Conservation (phyloP, 2,329 filamentous ascomycete genomes). For the Diaporthe longicolla region DNA sequence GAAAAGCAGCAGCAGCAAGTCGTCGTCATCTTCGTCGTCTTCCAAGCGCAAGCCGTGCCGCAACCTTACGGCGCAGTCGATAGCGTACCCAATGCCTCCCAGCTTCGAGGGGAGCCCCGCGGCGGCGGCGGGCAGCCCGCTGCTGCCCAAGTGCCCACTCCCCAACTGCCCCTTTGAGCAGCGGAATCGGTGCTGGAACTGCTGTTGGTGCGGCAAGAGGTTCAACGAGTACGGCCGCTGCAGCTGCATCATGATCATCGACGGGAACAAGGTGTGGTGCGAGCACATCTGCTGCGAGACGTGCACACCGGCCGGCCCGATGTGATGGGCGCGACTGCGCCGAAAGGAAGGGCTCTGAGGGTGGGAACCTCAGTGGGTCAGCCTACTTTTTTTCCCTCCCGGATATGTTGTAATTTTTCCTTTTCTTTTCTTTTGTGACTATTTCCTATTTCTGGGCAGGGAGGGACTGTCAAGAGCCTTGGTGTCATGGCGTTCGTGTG, state of each 20-base stretch:
- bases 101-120: conserved; percentile 54
- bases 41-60: conserved; percentile 57
- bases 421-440: background rate
- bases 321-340: conserved; percentile 14
- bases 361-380: background rate
- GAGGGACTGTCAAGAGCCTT: background rate
- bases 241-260: conserved; percentile 66
- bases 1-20: conserved; percentile 34
- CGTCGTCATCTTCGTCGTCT: conserved; percentile 43
- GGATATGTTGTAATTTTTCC: background rate
- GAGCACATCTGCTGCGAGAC: conserved; percentile 68
- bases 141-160: conserved; percentile 60
- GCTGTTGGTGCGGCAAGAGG: conserved; percentile 69
- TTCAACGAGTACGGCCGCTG: conserved; percentile 66
- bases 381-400: background rate
- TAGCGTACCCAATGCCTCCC: conserved; percentile 64
- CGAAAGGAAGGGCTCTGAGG: background rate
- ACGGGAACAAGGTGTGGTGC: conserved; percentile 63
- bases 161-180: conserved; percentile 64
- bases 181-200: conserved; percentile 66
- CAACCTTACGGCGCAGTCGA: conserved; percentile 58
- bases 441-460: background rate
- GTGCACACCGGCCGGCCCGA: conserved; percentile 58
- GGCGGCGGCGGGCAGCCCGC: conserved; percentile 48
- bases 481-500: conserved; percentile 27